Conservation (phyloP, 768 basidiomycete species). For the Gelatoporia subvermispora region DNA sequence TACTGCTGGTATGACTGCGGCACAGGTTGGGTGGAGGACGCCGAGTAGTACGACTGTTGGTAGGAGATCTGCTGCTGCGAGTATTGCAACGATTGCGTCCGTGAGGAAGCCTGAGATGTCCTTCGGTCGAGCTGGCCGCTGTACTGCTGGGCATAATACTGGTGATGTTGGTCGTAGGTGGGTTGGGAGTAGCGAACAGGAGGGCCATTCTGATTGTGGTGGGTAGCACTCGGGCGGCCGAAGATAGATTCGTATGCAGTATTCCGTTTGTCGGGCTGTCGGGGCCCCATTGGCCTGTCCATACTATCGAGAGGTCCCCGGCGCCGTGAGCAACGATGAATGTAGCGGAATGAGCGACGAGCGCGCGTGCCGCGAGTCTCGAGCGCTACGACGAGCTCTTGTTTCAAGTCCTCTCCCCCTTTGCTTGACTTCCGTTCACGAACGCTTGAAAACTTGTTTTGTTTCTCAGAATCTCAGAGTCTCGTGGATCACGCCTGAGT, state of each 20-base stretch:
- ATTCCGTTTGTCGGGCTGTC: constrained; percentile 63
- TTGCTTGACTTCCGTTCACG: too few species aligned
- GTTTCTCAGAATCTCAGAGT: too few species aligned
- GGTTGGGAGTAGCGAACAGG: constrained; percentile 33
- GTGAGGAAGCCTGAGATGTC: constrained; percentile 39
- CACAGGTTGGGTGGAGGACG: constrained; percentile 19
- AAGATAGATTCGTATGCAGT: constrained; percentile 87
- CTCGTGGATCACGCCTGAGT: too few species aligned
- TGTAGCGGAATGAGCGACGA: background rate
- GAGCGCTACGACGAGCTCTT: too few species aligned
- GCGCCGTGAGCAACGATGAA: constrained; percentile 1
- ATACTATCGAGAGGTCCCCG: constrained; percentile 22
- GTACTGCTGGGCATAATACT: constrained; percentile 23
- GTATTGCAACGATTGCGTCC: constrained; percentile 26
- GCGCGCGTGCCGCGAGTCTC: background rate
- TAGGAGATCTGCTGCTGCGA: constrained; percentile 23
- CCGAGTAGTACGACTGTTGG: constrained; percentile 38
- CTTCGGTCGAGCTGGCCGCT: constrained; percentile 37
- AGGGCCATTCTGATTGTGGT: constrained; percentile 36
- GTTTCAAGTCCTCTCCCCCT: too few species aligned
- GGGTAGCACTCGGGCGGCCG: constrained; percentile 61
- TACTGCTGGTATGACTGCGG: constrained; percentile 17
- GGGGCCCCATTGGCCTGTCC: constrained; percentile 58
- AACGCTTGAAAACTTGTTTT: too few species aligned
- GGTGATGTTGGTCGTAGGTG: constrained; percentile 18